Evolutionary conservation across 192 early-diverging fungal genomes (phyloP), one percentile per base, ranked within the genome.

Genomic region (Coemansia sp.): DNA sequence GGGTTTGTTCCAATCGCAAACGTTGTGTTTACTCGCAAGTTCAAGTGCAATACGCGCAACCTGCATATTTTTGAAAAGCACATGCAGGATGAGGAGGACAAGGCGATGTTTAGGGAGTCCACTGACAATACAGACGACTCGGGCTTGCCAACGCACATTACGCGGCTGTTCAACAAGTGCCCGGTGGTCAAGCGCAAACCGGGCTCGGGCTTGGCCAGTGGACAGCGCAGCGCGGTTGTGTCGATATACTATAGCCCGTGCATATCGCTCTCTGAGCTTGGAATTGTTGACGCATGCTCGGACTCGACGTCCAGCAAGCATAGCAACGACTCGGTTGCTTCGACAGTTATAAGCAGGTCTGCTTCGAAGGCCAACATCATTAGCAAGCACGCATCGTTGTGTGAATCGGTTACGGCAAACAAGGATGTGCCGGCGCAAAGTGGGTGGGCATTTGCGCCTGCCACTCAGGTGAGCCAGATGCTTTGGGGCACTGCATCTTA

Each of bases 41-140:
- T 77, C 48, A 77, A 71, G 43, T 67, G 74, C 54, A 77, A 60
- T 27, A 51, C 47, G n/a, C 74, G 74, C n/a, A 77, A 77, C 25
- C 48, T 77, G 28, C 22, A 40, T 7, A 42, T 69, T 9, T 40
- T 77, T 22, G 74, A 77, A 38, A 22, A 44, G 31, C 56, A 62
- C 21, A 47, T 77, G 38, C 64, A 71, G 25, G 32, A 44, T 0
- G 64, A 70, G 16, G 74, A 77, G 35, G 54, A 58, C 29, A 53
- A 27, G 21, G 49, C 40, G 6, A 6, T 62, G 21, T 66, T 54
- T 46, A 24, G 31, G 31, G 31, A 53, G 21, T 54, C 52, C 6
- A 24, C 42, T 0, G 49, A 54, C 30, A 47, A 5, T 8, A 5
- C 30, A 1, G 43, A 56, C 1, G 52, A 50, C 2, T 27, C 31